phyloP scores from a whole-genome alignment of 768 basidiomycete species.

The Leccinum longicurvipes region DNA sequence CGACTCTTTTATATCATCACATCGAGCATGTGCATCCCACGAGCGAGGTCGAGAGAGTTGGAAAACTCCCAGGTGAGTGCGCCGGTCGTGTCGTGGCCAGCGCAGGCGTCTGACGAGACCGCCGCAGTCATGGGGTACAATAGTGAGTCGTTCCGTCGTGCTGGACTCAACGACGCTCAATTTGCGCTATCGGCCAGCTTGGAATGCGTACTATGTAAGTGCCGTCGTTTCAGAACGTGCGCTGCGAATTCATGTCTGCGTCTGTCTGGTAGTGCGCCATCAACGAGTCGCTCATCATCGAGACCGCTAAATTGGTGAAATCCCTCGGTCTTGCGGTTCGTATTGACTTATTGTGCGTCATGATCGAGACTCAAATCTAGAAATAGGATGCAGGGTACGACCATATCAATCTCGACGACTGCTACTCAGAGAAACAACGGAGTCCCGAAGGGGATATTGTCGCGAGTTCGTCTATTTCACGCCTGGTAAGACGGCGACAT shows the following conservation, averaged over 20 bases:
- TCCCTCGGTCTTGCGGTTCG: conserved; percentile 47
- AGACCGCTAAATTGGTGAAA: conserved; percentile 49
- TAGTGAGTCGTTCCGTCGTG: conserved; percentile 37
- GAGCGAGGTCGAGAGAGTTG: conserved; percentile 24
- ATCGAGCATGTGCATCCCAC: not conserved
- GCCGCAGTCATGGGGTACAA: conserved; percentile 58
- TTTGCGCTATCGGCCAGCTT: conserved; percentile 38
- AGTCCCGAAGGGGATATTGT: conserved; percentile 52
- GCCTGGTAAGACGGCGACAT: not conserved
- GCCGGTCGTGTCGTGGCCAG: not conserved
- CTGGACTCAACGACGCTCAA: conserved; percentile 3
- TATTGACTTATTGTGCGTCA: not conserved
- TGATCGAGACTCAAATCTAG: not conserved
- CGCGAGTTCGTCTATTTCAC: conserved; percentile 36
- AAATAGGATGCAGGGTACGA: conserved; percentile 54
- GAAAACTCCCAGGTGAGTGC: conserved; percentile 35
- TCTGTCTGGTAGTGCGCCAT: conserved; percentile 49
- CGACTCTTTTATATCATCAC: conserved; percentile 14
- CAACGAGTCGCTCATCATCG: conserved; percentile 48
- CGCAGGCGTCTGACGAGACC: not conserved
- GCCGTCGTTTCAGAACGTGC: not conserved
- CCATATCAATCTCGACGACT: conserved; percentile 62
- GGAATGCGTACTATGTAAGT: conserved; percentile 66
- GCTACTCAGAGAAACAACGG: conserved; percentile 58
- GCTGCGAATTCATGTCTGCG: not conserved